phyloP scores from a whole-genome alignment of 2,329 filamentous ascomycete species.

The Ciborinia camelliae region DNA sequence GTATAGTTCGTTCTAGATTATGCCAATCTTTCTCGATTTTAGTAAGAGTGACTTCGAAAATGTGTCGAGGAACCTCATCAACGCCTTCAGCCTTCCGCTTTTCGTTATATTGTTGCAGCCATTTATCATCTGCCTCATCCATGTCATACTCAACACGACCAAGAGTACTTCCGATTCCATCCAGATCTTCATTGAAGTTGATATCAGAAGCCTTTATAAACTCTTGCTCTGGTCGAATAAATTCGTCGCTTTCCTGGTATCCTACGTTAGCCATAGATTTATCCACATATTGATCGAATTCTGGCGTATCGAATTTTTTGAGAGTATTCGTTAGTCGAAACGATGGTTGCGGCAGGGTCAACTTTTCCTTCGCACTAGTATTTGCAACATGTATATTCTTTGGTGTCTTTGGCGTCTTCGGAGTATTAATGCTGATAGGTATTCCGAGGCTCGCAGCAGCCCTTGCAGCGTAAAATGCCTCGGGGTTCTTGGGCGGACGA shows the following conservation, averaged over 20 bases:
- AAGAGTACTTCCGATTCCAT: constrained; percentile 52
- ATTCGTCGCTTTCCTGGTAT: constrained; percentile 92
- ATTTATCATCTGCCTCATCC: constrained; percentile 98
- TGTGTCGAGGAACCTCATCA: constrained; percentile 82
- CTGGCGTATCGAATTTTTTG: constrained; percentile 77
- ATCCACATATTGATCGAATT: constrained; percentile 87
- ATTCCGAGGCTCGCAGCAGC: constrained; percentile 38
- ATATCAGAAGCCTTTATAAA: constrained; percentile 63
- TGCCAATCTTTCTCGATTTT: constrained; percentile 99
- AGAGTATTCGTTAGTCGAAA: constrained; percentile 79
- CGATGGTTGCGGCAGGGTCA: constrained; percentile 73
- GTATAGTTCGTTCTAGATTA: constrained; percentile 90
- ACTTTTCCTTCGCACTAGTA: constrained; percentile 74
- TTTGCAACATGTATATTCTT: constrained; percentile 74
- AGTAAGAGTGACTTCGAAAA: constrained; percentile 97
- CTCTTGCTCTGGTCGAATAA: constrained; percentile 70
- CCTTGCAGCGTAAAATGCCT: constrained; percentile 54
- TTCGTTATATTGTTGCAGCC: constrained; percentile 80
- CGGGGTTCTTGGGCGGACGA: constrained; percentile 60
- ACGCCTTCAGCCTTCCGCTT: constrained; percentile 71
- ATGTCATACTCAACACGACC: constrained; percentile 97
- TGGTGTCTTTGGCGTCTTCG: constrained; percentile 49
- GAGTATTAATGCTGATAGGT: constrained; percentile 8
- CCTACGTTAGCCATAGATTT: constrained; percentile 94
- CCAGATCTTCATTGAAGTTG: constrained; percentile 57